Base-by-base conservation (phyloP, 1,284 basidiomycete genomes). In the Termitomyces sp. region DNA sequence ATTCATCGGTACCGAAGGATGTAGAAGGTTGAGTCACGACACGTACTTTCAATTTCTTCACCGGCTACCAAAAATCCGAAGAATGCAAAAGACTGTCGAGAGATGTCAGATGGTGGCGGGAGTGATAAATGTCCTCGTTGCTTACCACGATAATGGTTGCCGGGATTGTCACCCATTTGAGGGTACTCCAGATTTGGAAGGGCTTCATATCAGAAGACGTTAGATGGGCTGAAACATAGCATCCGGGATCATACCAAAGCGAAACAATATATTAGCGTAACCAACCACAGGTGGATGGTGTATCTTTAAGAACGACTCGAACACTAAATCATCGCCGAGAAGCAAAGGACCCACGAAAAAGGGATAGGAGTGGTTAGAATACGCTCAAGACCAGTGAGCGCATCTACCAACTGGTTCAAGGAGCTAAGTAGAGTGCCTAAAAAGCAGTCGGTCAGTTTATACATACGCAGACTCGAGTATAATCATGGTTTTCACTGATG, bases 331-430 rank as follows among this genome's bases (percentile, higher is more conserved):
- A 39, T 34, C 30, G 47, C 10, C 50, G 40, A 30, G 38, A 19
- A 56, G 42, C n/a, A 30, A 19, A 63, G 34, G 46, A 33, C 74
- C 59, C 69, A 90, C 76, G 84, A 88, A 71, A 88, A 90, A 1
- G 88, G 89, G 45, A 92, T 89, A 0, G 88, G 88, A 0, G 87
- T 90, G 0, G 88, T 90, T 12, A 90, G 72, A 59, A 91, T 89
- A 42, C 88, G 75, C 65, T 92, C 88, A 3, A 91, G 73, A 5
- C 83, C 83, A 6, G 84, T 85, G 41, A 91, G 70, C 15, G 83
- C 79, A 52, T 90, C 86, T 3, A 82, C 80, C 41, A 91, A 76
- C 58, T 78, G 75, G 60, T 77, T 79, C 7, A 90, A 65, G 1
- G 80, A 64, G 2, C 62, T 63, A 0, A 86, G 56, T 19, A 90